These are phyloP conservation scores for Gracilaria gracilis DNA, from an alignment of 23 red algal species.

Conservation along the genomic window DNA sequence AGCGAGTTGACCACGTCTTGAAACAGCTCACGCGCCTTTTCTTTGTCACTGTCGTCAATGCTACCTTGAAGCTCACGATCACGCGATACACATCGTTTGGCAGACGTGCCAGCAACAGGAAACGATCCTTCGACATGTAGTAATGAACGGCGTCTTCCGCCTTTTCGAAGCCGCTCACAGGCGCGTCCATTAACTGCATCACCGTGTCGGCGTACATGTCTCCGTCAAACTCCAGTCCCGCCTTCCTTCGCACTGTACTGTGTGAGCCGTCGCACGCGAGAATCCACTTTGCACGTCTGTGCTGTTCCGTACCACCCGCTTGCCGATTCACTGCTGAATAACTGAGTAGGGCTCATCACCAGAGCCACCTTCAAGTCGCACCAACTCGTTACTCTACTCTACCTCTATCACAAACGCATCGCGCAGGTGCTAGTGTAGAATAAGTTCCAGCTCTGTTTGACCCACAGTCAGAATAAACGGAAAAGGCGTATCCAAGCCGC, in stretches of 20 bases:
- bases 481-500: neutral
- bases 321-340: neutral
- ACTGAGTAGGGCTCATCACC: neutral
- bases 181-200: constrained; percentile 9
- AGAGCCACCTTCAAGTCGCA: neutral
- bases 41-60: neutral
- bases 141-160: constrained; percentile 4
- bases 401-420: neutral
- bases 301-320: neutral
- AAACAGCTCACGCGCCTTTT: constrained; percentile 10
- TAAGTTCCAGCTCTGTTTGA: neutral
- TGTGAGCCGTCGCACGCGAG: neutral
- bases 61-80: neutral
- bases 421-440: neutral
- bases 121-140: constrained; percentile 20
- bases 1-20: constrained; percentile 8
- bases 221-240: neutral
- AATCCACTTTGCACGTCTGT: neutral
- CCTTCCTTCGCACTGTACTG: neutral
- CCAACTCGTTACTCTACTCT: neutral
- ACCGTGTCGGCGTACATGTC: constrained; percentile 11
- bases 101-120: constrained; percentile 3
- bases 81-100: neutral
- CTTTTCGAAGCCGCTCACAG: neutral
- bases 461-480: constrained; percentile 1